Evolutionary conservation across 768 basidiomycete species (phyloP).

Genomic region (Megacollybia marginata): DNA sequence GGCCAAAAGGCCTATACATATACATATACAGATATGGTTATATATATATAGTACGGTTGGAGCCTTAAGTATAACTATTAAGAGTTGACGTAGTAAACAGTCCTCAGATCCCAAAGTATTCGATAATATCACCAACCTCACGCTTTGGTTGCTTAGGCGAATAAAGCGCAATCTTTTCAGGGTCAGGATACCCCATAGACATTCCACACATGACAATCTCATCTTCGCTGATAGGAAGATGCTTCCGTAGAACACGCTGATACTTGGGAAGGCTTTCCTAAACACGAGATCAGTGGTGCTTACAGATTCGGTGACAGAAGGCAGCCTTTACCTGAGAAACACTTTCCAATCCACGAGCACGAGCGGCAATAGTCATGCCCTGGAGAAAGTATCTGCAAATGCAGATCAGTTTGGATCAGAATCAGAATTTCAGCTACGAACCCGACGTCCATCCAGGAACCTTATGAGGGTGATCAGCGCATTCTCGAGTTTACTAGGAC

Average conservation of each 20-base stretch:
- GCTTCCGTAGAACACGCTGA: constrained; percentile 6
- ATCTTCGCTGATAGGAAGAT: constrained; percentile 8
- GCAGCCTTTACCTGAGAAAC: constrained; percentile 5
- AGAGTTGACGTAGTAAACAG: no score
- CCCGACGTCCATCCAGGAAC: constrained; percentile 11
- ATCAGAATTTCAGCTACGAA: neutral
- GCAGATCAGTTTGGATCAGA: neutral
- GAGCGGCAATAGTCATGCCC: constrained; percentile 6
- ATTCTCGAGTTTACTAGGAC: constrained; percentile 9
- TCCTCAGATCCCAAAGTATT: neutral
- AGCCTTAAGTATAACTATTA: no score
- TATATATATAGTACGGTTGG: no score
- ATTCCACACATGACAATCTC: constrained; percentile 7
- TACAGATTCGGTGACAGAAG: no score
- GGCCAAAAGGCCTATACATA: no score
- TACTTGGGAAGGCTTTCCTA: constrained; percentile 7
- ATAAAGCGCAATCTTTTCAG: constrained; percentile 1
- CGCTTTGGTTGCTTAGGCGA: constrained; percentile 3
- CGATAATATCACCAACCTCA: constrained; percentile 3
- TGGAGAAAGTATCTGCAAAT: constrained; percentile 8
- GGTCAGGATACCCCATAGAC: constrained; percentile 10
- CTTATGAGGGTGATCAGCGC: neutral
- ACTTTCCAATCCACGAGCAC: constrained; percentile 10
- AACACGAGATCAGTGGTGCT: neutral
- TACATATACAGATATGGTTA: no score